A percentile compares a stretch with the other conserved stretches of the same genome.
Evolutionary conservation across 805 yeast species (phyloP).

Genomic region (Zygoascus ofunaensis): DNA sequence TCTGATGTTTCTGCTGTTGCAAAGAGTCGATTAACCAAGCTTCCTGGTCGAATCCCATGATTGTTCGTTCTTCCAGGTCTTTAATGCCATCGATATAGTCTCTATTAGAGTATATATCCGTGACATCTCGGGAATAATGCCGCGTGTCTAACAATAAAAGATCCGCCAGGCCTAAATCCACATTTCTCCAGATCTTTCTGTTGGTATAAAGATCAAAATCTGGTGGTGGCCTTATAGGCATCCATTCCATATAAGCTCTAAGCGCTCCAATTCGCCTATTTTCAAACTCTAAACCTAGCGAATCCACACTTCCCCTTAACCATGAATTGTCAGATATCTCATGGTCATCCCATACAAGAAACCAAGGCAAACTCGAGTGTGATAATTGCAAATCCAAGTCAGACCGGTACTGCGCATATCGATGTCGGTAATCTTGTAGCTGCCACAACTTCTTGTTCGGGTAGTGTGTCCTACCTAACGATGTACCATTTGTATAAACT

Average conservation of each 20-base stretch:
- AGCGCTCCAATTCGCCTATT: conserved; percentile 1
- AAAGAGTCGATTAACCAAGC: conserved; percentile 3
- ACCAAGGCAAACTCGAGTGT: conserved; percentile 2
- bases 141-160: conserved; percentile 1
- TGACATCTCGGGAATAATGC: conserved; percentile 3
- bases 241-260: conserved; percentile 6
- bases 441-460: conserved; percentile 1
- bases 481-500: conserved; percentile 2
- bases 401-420: conserved; percentile 1
- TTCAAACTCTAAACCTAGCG: conserved; percentile 3
- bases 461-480: conserved; percentile 1
- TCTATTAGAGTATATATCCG: conserved; percentile 5
- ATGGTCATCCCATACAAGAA: conserved; percentile 6
- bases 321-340: conserved; percentile 7
- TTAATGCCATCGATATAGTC: conserved; percentile 3
- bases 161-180: neutral
- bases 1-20: neutral
- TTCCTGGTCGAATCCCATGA: conserved; percentile 7
- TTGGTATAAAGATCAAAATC: too few relatives aligned
- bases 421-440: conserved; percentile 1
- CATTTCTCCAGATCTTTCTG: conserved; percentile 3
- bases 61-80: conserved; percentile 3
- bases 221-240: conserved; percentile 2
- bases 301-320: conserved; percentile 4
- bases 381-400: conserved; percentile 4